Conservation (phyloP, 225 moss, liverwort and hornwort genomes). For the Rhytidiadelphus loreus region DNA sequence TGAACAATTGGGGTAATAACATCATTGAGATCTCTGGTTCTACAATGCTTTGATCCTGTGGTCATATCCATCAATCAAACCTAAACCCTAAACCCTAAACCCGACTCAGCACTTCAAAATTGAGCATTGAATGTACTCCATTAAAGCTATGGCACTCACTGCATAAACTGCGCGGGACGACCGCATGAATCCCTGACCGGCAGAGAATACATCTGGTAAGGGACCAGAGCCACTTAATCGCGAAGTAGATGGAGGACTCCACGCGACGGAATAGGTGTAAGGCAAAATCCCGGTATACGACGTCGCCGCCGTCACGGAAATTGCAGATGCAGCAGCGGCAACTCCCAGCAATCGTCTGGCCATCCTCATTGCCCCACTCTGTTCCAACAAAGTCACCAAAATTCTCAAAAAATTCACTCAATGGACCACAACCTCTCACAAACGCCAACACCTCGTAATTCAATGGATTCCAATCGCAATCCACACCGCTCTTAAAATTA, state of each 20-base stretch:
- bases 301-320: slow-evolving; percentile 26
- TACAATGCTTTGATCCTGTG: not conserved
- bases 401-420: not conserved
- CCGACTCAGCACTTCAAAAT: not conserved
- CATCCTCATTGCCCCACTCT: slow-evolving; percentile 14
- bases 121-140: not conserved
- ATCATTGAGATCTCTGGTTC: not conserved
- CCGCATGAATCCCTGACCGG: slow-evolving; percentile 48
- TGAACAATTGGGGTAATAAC: not conserved
- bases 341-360: slow-evolving; percentile 18
- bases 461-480: not conserved
- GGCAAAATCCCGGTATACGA: slow-evolving; percentile 21
- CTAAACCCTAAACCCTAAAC: not conserved
- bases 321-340: slow-evolving; percentile 34
- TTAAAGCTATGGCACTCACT: slow-evolving; percentile 9
- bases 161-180: slow-evolving; percentile 81
- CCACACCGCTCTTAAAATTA: not conserved
- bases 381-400: not conserved
- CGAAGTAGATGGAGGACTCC: slow-evolving; percentile 4
- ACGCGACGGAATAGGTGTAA: slow-evolving; percentile 5
- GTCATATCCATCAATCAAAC: not conserved
- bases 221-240: not conserved
- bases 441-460: not conserved
- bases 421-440: not conserved
- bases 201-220: slow-evolving; percentile 31